A percentile compares a stretch with the other conserved stretches of the same genome.
Conservation (phyloP, 2,329 filamentous ascomycete species). For the Ceratocystis albifundus region DNA sequence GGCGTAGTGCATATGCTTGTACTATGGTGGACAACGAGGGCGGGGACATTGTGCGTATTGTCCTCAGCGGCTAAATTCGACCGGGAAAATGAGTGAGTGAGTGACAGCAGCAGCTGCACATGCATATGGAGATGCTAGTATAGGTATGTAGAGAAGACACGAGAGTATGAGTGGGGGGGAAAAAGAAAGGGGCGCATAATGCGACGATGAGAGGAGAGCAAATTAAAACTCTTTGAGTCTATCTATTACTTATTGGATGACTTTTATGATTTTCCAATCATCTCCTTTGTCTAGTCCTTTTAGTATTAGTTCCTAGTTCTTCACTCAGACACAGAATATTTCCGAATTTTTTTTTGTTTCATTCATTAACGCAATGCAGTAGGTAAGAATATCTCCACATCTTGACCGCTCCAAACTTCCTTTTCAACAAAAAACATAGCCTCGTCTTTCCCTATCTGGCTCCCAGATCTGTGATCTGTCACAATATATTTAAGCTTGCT, state of each 20-base stretch:
- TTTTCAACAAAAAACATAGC: constrained; percentile 2
- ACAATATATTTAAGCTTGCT: constrained; percentile 26
- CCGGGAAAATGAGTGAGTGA: background rate
- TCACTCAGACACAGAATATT: background rate
- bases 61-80: background rate
- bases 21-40: constrained; percentile 9
- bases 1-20: constrained; percentile 8
- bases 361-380: constrained; percentile 13
- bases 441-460: background rate
- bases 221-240: too few species aligned
- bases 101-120: background rate
- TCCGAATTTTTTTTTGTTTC: constrained; percentile 13
- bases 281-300: too few species aligned
- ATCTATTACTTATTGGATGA: too few species aligned
- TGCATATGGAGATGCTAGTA: background rate
- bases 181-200: too few species aligned
- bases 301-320: too few species aligned
- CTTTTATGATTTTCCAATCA: too few species aligned
- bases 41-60: constrained; percentile 2
- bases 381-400: constrained; percentile 5
- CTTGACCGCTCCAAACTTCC: constrained; percentile 1
- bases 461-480: too few species aligned
- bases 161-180: too few species aligned
- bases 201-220: too few species aligned
- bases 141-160: too few species aligned